Evolutionary conservation across 305 asterid genomes (phyloP).

Genomic region (Ajuga reptans): DNA sequence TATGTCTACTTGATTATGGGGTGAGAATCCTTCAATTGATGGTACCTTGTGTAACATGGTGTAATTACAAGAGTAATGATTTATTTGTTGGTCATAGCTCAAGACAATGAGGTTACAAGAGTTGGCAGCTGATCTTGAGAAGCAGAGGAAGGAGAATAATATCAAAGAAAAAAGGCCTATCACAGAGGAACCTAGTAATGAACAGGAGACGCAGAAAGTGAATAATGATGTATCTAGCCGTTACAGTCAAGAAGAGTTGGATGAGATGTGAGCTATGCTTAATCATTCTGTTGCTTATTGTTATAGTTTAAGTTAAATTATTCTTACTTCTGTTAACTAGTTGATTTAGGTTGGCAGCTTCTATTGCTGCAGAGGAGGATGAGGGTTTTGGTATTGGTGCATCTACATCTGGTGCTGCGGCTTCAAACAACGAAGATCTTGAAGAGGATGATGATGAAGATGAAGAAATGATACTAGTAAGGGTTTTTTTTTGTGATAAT

Average conservation of each 20-base stretch:
- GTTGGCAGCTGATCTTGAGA: constrained; percentile 63
- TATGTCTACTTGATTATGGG: constrained; percentile 1
- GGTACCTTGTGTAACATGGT: background rate
- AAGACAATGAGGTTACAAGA: constrained; percentile 75
- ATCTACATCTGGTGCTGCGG: constrained; percentile 53
- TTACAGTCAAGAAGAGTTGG: constrained; percentile 53
- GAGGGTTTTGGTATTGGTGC: constrained; percentile 47
- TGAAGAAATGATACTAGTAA: constrained; percentile 90
- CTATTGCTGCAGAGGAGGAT: constrained; percentile 83
- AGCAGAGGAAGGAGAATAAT: constrained; percentile 59
- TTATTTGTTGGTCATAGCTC: constrained; percentile 39
- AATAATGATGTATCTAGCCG: constrained; percentile 16
- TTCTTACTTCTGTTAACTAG: constrained; percentile 36
- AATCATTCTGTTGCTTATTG: constrained; percentile 13
- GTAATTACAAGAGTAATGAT: background rate
- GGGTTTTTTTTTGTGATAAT: constrained; percentile 20
- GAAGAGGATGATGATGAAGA: constrained; percentile 63
- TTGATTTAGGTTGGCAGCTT: constrained; percentile 93
- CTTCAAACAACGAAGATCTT: constrained; percentile 21
- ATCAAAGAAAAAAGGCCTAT: constrained; percentile 48
- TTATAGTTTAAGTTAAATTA: constrained; percentile 6
- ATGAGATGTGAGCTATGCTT: constrained; percentile 55
- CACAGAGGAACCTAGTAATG: constrained; percentile 28
- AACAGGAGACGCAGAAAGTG: constrained; percentile 21
- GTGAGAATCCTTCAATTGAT: background rate